Evolutionary conservation across 768 basidiomycete genomes (phyloP).

Genomic region (Coprinopsis sp.): DNA sequence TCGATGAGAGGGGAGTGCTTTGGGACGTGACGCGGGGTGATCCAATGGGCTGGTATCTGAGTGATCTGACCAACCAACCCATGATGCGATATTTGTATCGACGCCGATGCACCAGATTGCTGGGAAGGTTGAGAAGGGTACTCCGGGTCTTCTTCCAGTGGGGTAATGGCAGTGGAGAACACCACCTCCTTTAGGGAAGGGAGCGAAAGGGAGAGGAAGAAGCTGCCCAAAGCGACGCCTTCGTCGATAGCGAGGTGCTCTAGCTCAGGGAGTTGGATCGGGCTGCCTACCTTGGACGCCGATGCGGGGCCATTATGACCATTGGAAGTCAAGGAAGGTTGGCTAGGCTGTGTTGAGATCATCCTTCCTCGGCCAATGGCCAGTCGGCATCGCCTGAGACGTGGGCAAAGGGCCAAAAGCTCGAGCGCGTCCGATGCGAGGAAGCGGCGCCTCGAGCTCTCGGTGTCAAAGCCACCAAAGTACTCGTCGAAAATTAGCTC

Average conservation of each 20-base stretch:
- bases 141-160: background rate
- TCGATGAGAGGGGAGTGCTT: background rate
- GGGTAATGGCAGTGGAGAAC: slow-evolving; percentile 1
- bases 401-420: slow-evolving; percentile 1
- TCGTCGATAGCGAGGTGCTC: slow-evolving; percentile 4
- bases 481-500: slow-evolving; percentile 8
- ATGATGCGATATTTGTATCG: background rate
- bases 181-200: slow-evolving; percentile 6
- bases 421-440: slow-evolving; percentile 2
- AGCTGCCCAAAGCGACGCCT: slow-evolving; percentile 2
- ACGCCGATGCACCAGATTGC: background rate
- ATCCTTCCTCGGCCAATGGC: slow-evolving; percentile 1
- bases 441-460: slow-evolving; percentile 3
- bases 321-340: slow-evolving; percentile 1
- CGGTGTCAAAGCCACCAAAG: background rate
- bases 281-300: background rate
- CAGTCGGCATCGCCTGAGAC: slow-evolving; percentile 3
- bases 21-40: background rate
- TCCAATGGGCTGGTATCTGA: background rate
- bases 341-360: background rate
- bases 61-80: background rate
- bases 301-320: background rate
- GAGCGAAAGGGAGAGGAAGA: slow-evolving; percentile 4
- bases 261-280: background rate
- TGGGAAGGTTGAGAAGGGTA: background rate